Evolutionary conservation across 2,329 filamentous ascomycete species (phyloP), one percentile per base, ranked within the genome.

Genomic region (Epichloe baconii): DNA sequence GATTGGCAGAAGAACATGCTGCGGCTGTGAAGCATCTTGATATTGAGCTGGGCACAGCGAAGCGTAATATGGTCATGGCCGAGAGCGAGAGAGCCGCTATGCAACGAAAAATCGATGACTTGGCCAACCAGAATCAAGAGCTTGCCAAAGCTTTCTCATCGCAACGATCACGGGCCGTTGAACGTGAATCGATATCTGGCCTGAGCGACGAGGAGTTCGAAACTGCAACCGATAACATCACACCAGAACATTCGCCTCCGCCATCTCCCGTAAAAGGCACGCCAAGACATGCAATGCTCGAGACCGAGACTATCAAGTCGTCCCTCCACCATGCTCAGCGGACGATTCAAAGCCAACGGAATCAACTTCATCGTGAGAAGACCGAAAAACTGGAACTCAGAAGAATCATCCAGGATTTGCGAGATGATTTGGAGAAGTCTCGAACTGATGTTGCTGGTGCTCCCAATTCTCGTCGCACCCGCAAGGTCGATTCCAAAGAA

Each of bases 321-420:
- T 96, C 91, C 26, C 77, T 97, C 31, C 85, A 89, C 58, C 93
- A 98, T 65, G 91, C 93, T 40, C 93, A 97, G 66, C 82, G 91
- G 52, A 96, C 95, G 70, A 96, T 98, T 53, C 91, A 97, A 66
- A 95, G 88, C 61, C 79, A 97, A 59, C 89, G 95, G 68, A 89
- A 86, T 66, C 95, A 90, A 61, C 86, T 97, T 45, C 91, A 98
- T 66, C 86, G 93, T 36, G 93, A 98, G 68, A 98, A 97, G 81
- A 96, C 91, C 0, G 93, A 98, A 68, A 98, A 96, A 74, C 79
- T 97, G 31, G 93, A 98, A 68, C 79, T 97, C 50, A 90, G 88
- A 69, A 86, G 91, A 53, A 88, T 98, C 78, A 79, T 97, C 34
- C 91, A 97, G 69, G 93, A 98, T 61, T 85, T 91, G 23, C 83